A percentile compares a stretch with the other conserved stretches of the same genome.
Evolutionary conservation across 805 yeast species (phyloP).

Genomic region (Yamadazyma akitaensis): DNA sequence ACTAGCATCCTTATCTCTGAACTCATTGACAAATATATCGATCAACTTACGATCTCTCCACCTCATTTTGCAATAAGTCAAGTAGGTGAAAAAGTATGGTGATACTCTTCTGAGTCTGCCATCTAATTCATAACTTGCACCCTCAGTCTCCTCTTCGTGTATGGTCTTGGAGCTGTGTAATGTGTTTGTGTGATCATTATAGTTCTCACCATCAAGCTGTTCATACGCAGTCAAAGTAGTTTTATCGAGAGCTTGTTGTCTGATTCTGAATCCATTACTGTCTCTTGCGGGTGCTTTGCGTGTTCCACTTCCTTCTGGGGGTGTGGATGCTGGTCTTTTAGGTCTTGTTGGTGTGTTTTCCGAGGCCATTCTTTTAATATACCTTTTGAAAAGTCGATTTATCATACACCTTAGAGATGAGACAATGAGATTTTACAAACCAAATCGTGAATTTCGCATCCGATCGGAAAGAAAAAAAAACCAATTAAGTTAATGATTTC

Average conservation of each 20-base stretch:
- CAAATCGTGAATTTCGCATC: slow-evolving; percentile 7
- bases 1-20: slow-evolving; percentile 69
- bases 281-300: slow-evolving; percentile 29
- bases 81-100: slow-evolving; percentile 86
- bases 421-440: background rate
- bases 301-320: slow-evolving; percentile 9
- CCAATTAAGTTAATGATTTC: too few relatives aligned
- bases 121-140: slow-evolving; percentile 52
- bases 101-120: slow-evolving; percentile 67
- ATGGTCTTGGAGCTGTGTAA: slow-evolving; percentile 32
- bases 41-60: slow-evolving; percentile 84
- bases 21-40: slow-evolving; percentile 81
- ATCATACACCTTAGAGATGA: slow-evolving; percentile 3
- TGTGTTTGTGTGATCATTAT: slow-evolving; percentile 18
- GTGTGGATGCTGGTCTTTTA: slow-evolving; percentile 15
- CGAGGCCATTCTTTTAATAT: background rate
- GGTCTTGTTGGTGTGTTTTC: background rate
- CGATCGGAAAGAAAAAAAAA: background rate
- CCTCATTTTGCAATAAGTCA: slow-evolving; percentile 85
- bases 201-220: slow-evolving; percentile 33
- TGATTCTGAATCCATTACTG: slow-evolving; percentile 45
- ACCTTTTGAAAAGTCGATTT: background rate
- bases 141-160: slow-evolving; percentile 56
- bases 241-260: slow-evolving; percentile 44
- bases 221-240: slow-evolving; percentile 38